A percentile compares a stretch with the other conserved stretches of the same genome.
These are phyloP conservation scores for Pseudopediastrum boryanum DNA, from an alignment of 139 green algal species.

Conservation along the genomic window DNA sequence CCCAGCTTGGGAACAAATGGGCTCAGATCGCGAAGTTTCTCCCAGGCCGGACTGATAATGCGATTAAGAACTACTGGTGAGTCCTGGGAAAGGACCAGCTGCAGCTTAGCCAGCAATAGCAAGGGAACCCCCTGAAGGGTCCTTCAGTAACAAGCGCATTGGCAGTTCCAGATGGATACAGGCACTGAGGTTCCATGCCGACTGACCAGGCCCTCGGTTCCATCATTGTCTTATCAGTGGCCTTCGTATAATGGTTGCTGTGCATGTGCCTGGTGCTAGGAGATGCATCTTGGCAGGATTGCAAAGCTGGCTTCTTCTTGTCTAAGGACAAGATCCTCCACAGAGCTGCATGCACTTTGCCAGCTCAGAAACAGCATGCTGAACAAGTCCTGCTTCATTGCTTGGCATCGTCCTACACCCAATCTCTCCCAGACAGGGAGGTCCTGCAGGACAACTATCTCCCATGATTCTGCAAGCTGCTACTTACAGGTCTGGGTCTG, in stretches of 20 bases:
- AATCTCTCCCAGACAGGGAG: neutral
- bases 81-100: neutral
- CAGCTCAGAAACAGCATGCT: too few species aligned
- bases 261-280: too few species aligned
- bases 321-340: too few species aligned
- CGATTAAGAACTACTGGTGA: constrained; percentile 49
- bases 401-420: neutral
- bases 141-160: neutral
- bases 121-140: neutral
- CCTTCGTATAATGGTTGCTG: neutral
- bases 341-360: too few species aligned
- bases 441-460: neutral
- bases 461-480: too few species aligned
- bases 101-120: neutral
- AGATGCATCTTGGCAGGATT: too few species aligned
- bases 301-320: too few species aligned
- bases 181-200: neutral
- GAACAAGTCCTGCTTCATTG: too few species aligned
- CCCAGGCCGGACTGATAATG: constrained; percentile 62
- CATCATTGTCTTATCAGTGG: neutral
- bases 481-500: too few species aligned
- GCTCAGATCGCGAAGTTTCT: constrained; percentile 63
- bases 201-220: neutral
- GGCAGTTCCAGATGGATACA: neutral
- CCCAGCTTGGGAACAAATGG: constrained; percentile 39